Evolutionary conservation across 2,329 filamentous ascomycete genomes (phyloP).

Genomic region (Amauroascus verrucosus): DNA sequence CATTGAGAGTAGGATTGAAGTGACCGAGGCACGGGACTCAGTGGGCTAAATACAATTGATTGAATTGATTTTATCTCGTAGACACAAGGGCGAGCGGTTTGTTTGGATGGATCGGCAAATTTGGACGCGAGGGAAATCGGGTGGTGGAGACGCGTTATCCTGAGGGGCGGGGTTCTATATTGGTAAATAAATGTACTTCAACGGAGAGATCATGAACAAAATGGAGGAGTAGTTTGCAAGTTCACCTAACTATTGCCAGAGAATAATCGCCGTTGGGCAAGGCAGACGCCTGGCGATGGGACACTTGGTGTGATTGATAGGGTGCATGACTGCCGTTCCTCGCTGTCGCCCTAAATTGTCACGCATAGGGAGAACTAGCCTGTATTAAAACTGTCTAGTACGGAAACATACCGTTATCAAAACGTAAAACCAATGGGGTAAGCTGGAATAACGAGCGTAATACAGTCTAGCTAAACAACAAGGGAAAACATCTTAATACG

Average conservation of each 20-base stretch:
- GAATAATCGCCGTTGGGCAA: not conserved
- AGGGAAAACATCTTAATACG: too few relatives aligned
- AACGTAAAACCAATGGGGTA: not conserved
- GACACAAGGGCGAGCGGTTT: not conserved
- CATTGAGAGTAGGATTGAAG: constrained; percentile 6
- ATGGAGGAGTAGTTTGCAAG: not conserved
- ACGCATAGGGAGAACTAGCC: not conserved
- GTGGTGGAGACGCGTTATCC: constrained; percentile 4
- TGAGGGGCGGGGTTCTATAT: not conserved
- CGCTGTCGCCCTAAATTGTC: constrained; percentile 1
- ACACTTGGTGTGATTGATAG: not conserved
- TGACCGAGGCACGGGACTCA: not conserved
- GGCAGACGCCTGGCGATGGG: not conserved
- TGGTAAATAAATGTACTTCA: not conserved
- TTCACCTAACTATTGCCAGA: not conserved
- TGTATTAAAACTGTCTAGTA: not conserved
- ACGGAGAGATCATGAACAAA: not conserved
- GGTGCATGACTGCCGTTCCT: not conserved
- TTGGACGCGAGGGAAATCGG: constrained; percentile 6
- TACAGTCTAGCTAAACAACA: not conserved
- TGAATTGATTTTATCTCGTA: not conserved
- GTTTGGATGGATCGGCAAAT: constrained; percentile 4
- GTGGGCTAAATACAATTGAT: not conserved
- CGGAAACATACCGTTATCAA: not conserved
- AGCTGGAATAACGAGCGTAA: not conserved